phyloP scores from a whole-genome alignment of 2,329 filamentous ascomycete species.

The Colletotrichum somersetense region DNA sequence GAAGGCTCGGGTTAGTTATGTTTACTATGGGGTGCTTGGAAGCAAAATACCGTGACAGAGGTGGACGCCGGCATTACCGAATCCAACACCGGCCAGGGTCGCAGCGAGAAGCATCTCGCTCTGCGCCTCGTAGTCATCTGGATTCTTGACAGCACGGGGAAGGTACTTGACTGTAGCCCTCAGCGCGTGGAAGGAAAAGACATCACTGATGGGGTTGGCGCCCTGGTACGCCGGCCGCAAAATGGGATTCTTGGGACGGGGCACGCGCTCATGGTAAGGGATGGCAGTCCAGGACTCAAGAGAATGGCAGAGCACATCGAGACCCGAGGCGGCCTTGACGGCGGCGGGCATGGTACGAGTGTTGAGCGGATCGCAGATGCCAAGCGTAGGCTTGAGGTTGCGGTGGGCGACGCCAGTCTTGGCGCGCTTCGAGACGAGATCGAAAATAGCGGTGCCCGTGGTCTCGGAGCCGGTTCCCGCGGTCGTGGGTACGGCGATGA shows the following conservation, averaged over 20 bases:
- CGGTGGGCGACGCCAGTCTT: constrained; percentile 98
- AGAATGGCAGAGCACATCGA: constrained; percentile 95
- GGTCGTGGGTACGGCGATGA: constrained; percentile 88
- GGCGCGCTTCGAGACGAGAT: constrained; percentile 87
- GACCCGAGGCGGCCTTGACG: constrained; percentile 89
- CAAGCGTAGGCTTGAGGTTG: constrained; percentile 93
- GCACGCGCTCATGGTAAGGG: constrained; percentile 87
- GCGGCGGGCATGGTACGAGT: constrained; percentile 96
- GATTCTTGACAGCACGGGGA: constrained; percentile 86
- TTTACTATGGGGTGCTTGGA: constrained; percentile 1
- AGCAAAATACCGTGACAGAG: constrained; percentile 68
- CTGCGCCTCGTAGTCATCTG: constrained; percentile 93
- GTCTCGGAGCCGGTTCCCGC: constrained; percentile 93
- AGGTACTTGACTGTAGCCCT: constrained; percentile 90
- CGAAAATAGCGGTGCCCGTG: constrained; percentile 97
- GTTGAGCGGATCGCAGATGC: constrained; percentile 88
- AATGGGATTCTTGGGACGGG: constrained; percentile 89
- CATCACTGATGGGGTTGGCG: constrained; percentile 96
- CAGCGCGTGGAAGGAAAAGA: constrained; percentile 92
- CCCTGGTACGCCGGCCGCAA: constrained; percentile 95
- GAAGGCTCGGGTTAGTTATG: not conserved
- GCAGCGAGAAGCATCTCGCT: constrained; percentile 95
- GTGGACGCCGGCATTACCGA: constrained; percentile 97
- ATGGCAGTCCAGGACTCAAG: constrained; percentile 99
- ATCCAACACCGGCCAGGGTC: constrained; percentile 93